phyloP scores from a whole-genome alignment of 129 eudicot genomes.

The Tagetes erecta region DNA sequence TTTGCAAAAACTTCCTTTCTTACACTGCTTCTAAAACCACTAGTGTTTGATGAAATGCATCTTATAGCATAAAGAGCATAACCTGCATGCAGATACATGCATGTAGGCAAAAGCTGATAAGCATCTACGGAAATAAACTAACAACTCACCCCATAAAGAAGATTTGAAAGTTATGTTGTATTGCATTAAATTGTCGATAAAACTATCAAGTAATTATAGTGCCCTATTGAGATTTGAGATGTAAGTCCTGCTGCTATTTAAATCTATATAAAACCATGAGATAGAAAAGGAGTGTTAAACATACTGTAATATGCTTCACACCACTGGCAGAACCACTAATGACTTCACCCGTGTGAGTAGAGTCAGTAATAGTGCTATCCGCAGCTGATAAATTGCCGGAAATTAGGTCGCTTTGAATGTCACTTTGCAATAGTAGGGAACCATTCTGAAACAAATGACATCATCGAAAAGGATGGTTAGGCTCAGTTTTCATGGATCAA shows the following conservation, averaged over 20 bases:
- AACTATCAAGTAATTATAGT: constrained; percentile 1
- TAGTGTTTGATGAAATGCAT: neutral
- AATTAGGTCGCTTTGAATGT: constrained; percentile 60
- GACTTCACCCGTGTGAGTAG: constrained; percentile 83
- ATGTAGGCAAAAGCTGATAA: neutral
- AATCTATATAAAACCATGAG: constrained; percentile 3
- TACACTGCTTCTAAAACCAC: neutral
- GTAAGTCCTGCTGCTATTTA: neutral
- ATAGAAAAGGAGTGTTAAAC: constrained; percentile 19
- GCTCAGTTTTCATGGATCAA: constrained; percentile 11
- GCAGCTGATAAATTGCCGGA: constrained; percentile 60
- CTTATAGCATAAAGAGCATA: neutral
- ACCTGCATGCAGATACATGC: neutral
- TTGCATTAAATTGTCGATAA: constrained; percentile 1
- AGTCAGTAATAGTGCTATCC: constrained; percentile 69
- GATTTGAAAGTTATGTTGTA: neutral
- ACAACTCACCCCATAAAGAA: neutral
- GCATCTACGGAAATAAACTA: neutral
- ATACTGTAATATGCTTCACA: constrained; percentile 58
- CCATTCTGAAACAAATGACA: constrained; percentile 42
- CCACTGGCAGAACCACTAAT: constrained; percentile 62
- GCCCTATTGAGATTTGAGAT: constrained; percentile 7
- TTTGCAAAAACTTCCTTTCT: too few relatives aligned
- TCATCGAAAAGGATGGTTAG: constrained; percentile 12
- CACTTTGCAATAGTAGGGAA: constrained; percentile 50